These are phyloP conservation scores for Raffaelea ambrosiae DNA, from an alignment of 2,329 filamentous ascomycete species.

Conservation along the genomic window DNA sequence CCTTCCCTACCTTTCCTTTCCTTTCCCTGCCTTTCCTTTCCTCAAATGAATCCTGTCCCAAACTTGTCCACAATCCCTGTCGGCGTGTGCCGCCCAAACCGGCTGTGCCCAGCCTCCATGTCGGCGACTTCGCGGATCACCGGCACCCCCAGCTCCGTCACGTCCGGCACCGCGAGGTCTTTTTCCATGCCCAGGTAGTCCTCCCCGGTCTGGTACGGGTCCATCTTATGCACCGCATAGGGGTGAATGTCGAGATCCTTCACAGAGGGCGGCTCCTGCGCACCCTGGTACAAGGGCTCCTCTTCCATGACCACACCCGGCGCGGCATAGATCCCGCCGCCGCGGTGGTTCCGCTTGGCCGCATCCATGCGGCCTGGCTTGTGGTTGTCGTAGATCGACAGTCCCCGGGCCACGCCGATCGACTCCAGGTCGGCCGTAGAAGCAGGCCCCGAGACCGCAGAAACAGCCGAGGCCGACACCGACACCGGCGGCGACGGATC, in stretches of 20 bases:
- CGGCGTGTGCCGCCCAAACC: slow-evolving; percentile 13
- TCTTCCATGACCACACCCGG: too few species aligned
- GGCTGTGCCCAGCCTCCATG: slow-evolving; percentile 5
- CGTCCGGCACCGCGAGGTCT: not conserved
- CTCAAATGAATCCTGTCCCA: slow-evolving; percentile 24
- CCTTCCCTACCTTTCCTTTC: not conserved
- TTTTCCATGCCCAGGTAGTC: too few species aligned
- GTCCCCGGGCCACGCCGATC: slow-evolving; percentile 25
- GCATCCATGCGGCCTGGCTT: not conserved
- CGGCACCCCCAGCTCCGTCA: not conserved
- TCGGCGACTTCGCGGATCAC: slow-evolving; percentile 7
- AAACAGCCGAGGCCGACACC: too few species aligned
- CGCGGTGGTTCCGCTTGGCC: not conserved
- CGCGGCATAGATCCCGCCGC: too few species aligned
- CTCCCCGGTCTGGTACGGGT: too few species aligned
- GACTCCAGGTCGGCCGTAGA: slow-evolving; percentile 6
- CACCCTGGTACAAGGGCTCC: too few species aligned
- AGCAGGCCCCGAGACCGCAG: too few species aligned
- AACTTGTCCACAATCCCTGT: slow-evolving; percentile 22
- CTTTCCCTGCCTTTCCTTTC: not conserved
- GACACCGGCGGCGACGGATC: too few species aligned
- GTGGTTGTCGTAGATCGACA: slow-evolving; percentile 16
- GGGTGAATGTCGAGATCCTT: too few species aligned
- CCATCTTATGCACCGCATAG: too few species aligned
- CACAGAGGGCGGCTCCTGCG: too few species aligned